Percentiles rank a stretch among this genome's conserved stretches.
Conservation (phyloP, 2,329 filamentous ascomycete species). For the Penicillium sp. region DNA sequence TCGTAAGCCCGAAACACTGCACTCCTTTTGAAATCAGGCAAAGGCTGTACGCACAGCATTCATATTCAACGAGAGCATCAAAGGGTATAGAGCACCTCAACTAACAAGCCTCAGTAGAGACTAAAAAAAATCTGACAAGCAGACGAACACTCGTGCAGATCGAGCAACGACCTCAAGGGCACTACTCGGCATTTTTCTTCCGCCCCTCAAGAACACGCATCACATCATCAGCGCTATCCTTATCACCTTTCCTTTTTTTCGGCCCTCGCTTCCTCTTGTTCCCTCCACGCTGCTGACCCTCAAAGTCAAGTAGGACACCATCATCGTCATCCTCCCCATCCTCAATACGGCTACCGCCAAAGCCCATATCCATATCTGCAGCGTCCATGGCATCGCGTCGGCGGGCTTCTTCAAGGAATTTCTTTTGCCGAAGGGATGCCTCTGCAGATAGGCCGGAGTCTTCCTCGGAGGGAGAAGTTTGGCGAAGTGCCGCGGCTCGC, state of each 20-base stretch:
- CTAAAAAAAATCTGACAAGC: not conserved
- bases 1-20: not conserved
- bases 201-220: constrained; percentile 73
- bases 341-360: constrained; percentile 82
- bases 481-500: constrained; percentile 70
- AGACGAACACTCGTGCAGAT: not conserved
- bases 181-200: constrained; percentile 44
- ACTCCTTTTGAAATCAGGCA: not conserved
- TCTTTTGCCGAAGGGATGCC: constrained; percentile 70
- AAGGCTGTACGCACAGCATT: not conserved
- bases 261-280: constrained; percentile 59
- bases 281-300: constrained; percentile 33
- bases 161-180: not conserved
- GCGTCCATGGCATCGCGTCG: constrained; percentile 73
- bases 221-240: constrained; percentile 76
- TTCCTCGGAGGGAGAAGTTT: constrained; percentile 48
- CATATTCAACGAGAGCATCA: not conserved
- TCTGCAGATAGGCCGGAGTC: constrained; percentile 59
- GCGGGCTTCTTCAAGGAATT: constrained; percentile 68
- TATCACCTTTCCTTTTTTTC: constrained; percentile 57
- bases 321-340: constrained; percentile 85
- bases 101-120: too few relatives aligned
- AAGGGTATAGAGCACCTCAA: not conserved
- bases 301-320: constrained; percentile 61
- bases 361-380: constrained; percentile 91